These are phyloP conservation scores for Suhomyces emberorum DNA, from an alignment of 805 yeast genomes.

Conservation along the genomic window DNA sequence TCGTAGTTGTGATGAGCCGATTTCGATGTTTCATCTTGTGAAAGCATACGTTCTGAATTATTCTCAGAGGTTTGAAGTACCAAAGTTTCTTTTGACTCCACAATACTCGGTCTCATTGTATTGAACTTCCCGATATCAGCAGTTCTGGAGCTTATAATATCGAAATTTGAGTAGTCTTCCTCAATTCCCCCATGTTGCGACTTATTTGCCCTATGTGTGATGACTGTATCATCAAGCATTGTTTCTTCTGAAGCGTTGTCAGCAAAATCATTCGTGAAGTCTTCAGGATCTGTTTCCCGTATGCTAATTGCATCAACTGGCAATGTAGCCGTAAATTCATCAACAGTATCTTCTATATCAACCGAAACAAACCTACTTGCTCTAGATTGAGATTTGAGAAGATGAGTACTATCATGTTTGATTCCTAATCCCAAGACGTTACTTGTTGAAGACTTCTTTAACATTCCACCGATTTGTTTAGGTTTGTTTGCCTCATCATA, in stretches of 20 bases:
- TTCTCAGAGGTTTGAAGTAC: constrained; percentile 10
- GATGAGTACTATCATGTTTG: constrained; percentile 1
- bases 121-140: constrained; percentile 28
- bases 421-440: constrained; percentile 28
- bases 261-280: constrained; percentile 19
- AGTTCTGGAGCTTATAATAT: constrained; percentile 25
- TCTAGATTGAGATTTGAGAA: not conserved
- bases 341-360: constrained; percentile 13
- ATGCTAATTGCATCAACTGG: constrained; percentile 3
- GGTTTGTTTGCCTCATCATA: not conserved
- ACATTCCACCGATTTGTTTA: constrained; percentile 11
- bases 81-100: constrained; percentile 30
- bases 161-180: constrained; percentile 24
- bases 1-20: constrained; percentile 26
- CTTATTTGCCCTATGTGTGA: constrained; percentile 9
- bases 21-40: constrained; percentile 11
- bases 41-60: not conserved
- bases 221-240: constrained; percentile 16
- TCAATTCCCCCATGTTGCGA: constrained; percentile 11
- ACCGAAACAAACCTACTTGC: constrained; percentile 18
- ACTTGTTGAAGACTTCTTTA: constrained; percentile 20
- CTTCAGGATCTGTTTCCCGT: constrained; percentile 13
- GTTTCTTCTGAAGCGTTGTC: constrained; percentile 20
- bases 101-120: constrained; percentile 21
- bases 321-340: constrained; percentile 12